A percentile compares a stretch with the other conserved stretches of the same genome.
These are phyloP conservation scores for Apiospora koreana DNA, from an alignment of 2,329 filamentous ascomycete species.

Conservation along the genomic window DNA sequence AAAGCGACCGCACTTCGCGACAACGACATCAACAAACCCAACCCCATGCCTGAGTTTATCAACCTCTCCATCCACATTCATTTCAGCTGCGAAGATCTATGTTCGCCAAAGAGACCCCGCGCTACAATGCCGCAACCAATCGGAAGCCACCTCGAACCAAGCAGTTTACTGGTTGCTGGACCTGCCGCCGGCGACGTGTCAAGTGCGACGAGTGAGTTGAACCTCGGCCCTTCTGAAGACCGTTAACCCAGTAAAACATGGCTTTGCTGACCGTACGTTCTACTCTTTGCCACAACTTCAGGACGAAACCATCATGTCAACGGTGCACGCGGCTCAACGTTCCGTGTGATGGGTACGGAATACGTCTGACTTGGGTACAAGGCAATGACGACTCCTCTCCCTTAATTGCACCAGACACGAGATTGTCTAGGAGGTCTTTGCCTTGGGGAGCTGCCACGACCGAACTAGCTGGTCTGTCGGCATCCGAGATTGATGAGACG, in stretches of 20 bases:
- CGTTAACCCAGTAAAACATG: neutral
- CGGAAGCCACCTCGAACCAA: slow-evolving; percentile 1
- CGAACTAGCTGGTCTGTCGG: slow-evolving; percentile 8
- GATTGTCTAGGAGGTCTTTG: neutral
- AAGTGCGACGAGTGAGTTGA: slow-evolving; percentile 20
- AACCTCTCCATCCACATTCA: no score
- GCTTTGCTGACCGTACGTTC: neutral
- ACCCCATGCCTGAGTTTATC: no score
- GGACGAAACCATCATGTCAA: slow-evolving; percentile 15
- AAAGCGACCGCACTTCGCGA: neutral
- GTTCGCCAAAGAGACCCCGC: neutral
- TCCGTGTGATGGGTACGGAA: slow-evolving; percentile 23
- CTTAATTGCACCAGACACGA: neutral
- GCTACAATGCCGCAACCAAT: neutral
- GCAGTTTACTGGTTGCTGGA: slow-evolving; percentile 13
- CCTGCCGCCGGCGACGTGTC: slow-evolving; percentile 14
- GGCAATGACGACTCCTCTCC: slow-evolving; percentile 6
- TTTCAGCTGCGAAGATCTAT: neutral
- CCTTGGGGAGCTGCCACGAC: neutral
- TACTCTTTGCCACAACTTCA: neutral
- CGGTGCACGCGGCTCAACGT: slow-evolving; percentile 15
- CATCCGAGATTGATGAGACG: slow-evolving; percentile 13
- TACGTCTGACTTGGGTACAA: slow-evolving; percentile 21
- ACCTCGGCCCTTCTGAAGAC: neutral
- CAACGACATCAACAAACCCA: neutral